A percentile compares a stretch with the other conserved stretches of the same genome.
Evolutionary conservation across 176 grass and related monocot genomes (phyloP).

Genomic region (Leersia perrieri): DNA sequence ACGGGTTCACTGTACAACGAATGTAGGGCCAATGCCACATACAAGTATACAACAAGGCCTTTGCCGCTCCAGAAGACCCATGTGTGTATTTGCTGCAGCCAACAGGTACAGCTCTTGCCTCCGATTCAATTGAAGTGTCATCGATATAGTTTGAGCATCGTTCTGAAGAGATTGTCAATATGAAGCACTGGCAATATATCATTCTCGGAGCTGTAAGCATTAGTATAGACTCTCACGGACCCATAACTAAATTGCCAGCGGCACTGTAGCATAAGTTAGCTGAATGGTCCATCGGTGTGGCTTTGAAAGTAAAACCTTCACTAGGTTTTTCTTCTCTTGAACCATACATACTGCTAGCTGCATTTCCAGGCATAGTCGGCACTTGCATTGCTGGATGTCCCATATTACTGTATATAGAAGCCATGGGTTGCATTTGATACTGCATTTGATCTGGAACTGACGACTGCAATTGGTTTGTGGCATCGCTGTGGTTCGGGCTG

Average conservation of each 20-base stretch:
- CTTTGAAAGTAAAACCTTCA: conserved; percentile 88
- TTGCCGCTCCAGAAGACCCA: neutral
- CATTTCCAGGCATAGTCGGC: conserved; percentile 42
- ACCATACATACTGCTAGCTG: conserved; percentile 39
- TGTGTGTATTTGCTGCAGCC: neutral
- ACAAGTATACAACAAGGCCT: conserved; percentile 35
- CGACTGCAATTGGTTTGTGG: conserved; percentile 40
- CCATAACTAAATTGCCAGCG: conserved; percentile 85
- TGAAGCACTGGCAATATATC: conserved; percentile 28
- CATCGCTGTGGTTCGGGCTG: conserved; percentile 61
- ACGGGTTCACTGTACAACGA: conserved; percentile 69
- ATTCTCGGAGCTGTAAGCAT: conserved; percentile 33
- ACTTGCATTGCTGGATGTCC: conserved; percentile 45
- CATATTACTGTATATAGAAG: conserved; percentile 43
- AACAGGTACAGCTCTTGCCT: conserved; percentile 33
- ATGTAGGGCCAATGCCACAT: conserved; percentile 41
- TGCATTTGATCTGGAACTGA: conserved; percentile 46
- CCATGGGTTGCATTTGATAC: conserved; percentile 62
- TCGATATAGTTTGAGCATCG: conserved; percentile 35
- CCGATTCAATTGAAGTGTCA: conserved; percentile 22
- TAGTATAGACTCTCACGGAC: conserved; percentile 44
- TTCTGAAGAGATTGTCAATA: conserved; percentile 20
- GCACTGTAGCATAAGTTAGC: conserved; percentile 79
- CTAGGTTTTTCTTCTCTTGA: conserved; percentile 56
- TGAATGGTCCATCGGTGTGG: conserved; percentile 64